Conservation (phyloP, 805 yeast genomes). For the Starmerella vitae region DNA sequence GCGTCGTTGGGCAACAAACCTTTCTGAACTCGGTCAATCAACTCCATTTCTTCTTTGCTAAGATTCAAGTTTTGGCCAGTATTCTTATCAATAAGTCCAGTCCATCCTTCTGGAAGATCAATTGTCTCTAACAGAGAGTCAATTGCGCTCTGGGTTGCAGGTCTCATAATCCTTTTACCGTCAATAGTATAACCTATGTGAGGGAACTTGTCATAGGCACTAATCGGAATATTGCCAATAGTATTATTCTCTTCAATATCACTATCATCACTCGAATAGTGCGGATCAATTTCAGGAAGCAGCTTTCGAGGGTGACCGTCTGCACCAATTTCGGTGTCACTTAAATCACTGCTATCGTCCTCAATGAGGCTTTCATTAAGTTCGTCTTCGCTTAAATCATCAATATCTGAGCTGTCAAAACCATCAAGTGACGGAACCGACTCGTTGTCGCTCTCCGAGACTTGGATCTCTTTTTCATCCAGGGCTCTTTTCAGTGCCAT, state of each 20-base stretch:
- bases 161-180: conserved; percentile 97
- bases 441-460: too few species aligned
- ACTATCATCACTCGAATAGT: conserved; percentile 88
- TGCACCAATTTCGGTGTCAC: conserved; percentile 28
- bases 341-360: conserved; percentile 29
- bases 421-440: conserved; percentile 14
- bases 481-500: neutral
- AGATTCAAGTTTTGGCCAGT: conserved; percentile 78
- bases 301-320: conserved; percentile 73
- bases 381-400: conserved; percentile 28
- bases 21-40: conserved; percentile 70
- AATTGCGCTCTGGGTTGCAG: conserved; percentile 90
- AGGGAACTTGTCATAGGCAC: conserved; percentile 94
- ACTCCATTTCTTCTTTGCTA: conserved; percentile 74
- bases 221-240: conserved; percentile 82
- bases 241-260: conserved; percentile 73
- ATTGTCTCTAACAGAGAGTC: conserved; percentile 80
- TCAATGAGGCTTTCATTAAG: conserved; percentile 26
- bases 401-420: conserved; percentile 19
- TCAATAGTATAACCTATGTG: conserved; percentile 94
- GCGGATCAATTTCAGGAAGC: conserved; percentile 83
- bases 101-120: conserved; percentile 97
- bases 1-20: conserved; percentile 72
- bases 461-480: neutral
- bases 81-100: conserved; percentile 80